Percentiles rank a stretch among this genome's conserved stretches.
Evolutionary conservation across 2,329 filamentous ascomycete species (phyloP).

Genomic region (Capronia epimyces): DNA sequence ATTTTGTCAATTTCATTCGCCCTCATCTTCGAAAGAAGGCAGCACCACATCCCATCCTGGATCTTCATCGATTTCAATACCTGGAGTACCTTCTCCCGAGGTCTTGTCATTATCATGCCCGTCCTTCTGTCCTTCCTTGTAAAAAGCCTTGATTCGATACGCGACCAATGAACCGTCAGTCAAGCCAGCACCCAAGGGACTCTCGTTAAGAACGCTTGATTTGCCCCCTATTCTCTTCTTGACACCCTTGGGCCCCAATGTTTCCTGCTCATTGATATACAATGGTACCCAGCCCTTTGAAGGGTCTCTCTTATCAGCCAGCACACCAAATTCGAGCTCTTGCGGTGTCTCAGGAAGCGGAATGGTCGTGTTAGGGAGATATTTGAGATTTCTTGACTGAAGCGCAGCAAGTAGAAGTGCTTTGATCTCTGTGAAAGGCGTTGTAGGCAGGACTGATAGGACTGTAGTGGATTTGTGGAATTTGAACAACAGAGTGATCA

Average conservation of each 20-base stretch:
- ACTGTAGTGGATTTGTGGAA: constrained; percentile 66
- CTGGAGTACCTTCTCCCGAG: constrained; percentile 20
- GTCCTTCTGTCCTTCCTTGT: constrained; percentile 16
- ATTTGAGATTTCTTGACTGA: constrained; percentile 37
- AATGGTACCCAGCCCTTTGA: constrained; percentile 48
- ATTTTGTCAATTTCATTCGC: constrained; percentile 7
- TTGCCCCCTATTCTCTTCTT: constrained; percentile 30
- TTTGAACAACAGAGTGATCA: constrained; percentile 66
- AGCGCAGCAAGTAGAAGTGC: constrained; percentile 55
- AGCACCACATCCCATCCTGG: constrained; percentile 31
- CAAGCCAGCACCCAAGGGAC: constrained; percentile 34
- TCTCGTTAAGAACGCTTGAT: constrained; percentile 33
- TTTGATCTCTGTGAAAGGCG: constrained; percentile 49
- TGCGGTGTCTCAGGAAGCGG: constrained; percentile 37
- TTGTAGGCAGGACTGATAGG: constrained; percentile 57
- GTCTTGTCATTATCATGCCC: constrained; percentile 13
- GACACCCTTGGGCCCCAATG: constrained; percentile 27
- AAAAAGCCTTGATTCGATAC: constrained; percentile 33
- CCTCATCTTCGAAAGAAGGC: constrained; percentile 32
- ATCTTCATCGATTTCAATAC: constrained; percentile 28
- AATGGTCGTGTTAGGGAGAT: constrained; percentile 35
- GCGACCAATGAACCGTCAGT: constrained; percentile 39
- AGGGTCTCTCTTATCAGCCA: constrained; percentile 44
- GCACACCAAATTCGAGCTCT: constrained; percentile 45
- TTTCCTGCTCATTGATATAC: constrained; percentile 32